These are phyloP conservation scores for Phytophthora tubulina DNA, from an alignment of 352 stramenopile species.

Conservation along the genomic window DNA sequence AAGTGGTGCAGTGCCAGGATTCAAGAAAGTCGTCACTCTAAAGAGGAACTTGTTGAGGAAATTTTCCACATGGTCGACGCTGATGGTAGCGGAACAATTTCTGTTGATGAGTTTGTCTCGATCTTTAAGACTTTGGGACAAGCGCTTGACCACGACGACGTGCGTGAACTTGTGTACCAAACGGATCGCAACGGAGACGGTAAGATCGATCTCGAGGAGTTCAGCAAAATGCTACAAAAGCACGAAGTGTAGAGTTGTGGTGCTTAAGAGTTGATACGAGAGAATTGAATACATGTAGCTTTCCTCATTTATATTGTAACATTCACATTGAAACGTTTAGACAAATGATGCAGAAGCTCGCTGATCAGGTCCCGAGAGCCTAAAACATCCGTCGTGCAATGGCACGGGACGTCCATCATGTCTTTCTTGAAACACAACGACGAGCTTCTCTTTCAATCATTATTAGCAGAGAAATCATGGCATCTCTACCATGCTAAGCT, in stretches of 20 bases:
- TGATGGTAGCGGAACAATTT: slow-evolving; percentile 69
- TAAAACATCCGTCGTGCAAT: not conserved
- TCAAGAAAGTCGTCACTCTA: slow-evolving; percentile 57
- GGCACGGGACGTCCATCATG: slow-evolving; percentile 15
- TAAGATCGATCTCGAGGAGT: slow-evolving; percentile 82
- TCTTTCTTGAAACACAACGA: slow-evolving; percentile 11
- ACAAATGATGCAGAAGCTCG: slow-evolving; percentile 20
- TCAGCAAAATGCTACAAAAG: slow-evolving; percentile 78
- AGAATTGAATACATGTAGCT: no score
- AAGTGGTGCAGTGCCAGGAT: slow-evolving; percentile 77
- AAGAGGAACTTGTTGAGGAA: slow-evolving; percentile 72
- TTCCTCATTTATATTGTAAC: not conserved
- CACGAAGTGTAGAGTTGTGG: slow-evolving; percentile 59
- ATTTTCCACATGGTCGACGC: slow-evolving; percentile 81
- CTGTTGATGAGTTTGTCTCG: slow-evolving; percentile 78
- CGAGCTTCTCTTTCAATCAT: slow-evolving; percentile 35
- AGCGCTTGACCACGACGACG: slow-evolving; percentile 76
- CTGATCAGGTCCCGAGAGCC: not conserved
- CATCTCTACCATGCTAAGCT: not conserved
- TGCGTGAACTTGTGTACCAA: slow-evolving; percentile 78
- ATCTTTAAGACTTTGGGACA: slow-evolving; percentile 79
- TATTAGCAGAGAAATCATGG: not conserved
- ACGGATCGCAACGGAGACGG: slow-evolving; percentile 81
- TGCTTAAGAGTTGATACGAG: no score
- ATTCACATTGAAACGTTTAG: slow-evolving; percentile 7